Conservation (phyloP, 75 land plant species). For the Sequoia sempervirens region DNA sequence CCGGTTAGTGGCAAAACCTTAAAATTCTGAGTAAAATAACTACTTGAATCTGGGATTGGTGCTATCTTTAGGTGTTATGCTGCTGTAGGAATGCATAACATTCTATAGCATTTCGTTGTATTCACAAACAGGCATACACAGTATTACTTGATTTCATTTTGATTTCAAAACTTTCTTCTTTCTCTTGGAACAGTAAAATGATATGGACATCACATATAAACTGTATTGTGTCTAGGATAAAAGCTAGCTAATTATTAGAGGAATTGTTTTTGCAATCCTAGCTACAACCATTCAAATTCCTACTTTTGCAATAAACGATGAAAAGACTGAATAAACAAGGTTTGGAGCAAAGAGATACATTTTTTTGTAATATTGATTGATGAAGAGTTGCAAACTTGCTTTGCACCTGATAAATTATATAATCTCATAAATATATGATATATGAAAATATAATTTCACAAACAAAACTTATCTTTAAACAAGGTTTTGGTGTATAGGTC, state of each 20-base stretch:
- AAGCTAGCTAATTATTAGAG: neutral
- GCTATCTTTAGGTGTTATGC: neutral
- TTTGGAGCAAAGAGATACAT: neutral
- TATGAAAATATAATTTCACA: neutral
- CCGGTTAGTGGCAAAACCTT: slow-evolving; percentile 40
- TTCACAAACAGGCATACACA: neutral
- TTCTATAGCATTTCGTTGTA: neutral
- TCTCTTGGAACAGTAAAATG: neutral
- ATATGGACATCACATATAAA: neutral
- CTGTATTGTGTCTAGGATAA: neutral
- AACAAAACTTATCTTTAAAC: neutral
- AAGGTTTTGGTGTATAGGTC: neutral
- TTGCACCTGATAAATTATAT: neutral
- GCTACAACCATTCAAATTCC: neutral
- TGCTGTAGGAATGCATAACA: neutral
- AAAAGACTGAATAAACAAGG: neutral
- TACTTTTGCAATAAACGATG: neutral
- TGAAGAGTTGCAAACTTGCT: neutral
- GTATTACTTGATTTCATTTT: slow-evolving; percentile 5
- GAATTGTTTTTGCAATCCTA: neutral
- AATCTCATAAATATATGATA: neutral
- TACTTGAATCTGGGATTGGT: neutral
- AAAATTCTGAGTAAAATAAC: neutral
- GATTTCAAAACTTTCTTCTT: no score
- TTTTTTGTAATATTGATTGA: neutral